Base-by-base conservation (phyloP, 2,329 filamentous ascomycete species). In the Diaporthe longicolla region DNA sequence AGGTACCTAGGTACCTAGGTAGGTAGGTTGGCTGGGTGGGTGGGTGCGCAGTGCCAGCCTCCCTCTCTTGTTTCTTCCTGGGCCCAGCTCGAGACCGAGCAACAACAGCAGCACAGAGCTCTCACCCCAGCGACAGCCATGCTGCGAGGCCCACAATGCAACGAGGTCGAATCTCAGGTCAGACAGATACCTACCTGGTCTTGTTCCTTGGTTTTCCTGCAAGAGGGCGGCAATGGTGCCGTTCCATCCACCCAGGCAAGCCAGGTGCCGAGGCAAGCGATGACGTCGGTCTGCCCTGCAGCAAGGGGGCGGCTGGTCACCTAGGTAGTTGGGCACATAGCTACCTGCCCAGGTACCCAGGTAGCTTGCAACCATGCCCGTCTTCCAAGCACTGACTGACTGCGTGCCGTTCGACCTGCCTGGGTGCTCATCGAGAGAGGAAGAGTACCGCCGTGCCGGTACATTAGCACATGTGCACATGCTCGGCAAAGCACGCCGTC, bases 201-300 rank as follows among this genome's bases (percentile, higher is more conserved):
- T 32, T 32, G 37, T 43, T 43, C 15, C 37, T 43, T 43, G 37
- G 37, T 9, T 26, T 29, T 26, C 24, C 13, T 26, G 24, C 24
- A 54, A 4, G 21, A 7, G 10, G n/a, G n/a, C 24, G 50, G 50
- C 24, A 54, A 26, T 29, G 54, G 54, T 57, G 29, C 19, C 5
- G 35, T 59, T 45, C 37, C 37, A 43, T 7, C n/a, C 59, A 45
- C 55, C n/a, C 29, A 32, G 21, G 21, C 35, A 37, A 7, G 11
- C 4, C 11, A 40, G 21, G 21, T 48, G 45, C 45, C 17, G 45
- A 45, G 21, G 66, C 66, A 29, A 45, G 50, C 50, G 66, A 70
- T 70, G 66, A 70, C 66, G 66, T 70, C 66, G 54, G 40, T 32
- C 32, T 4, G 48, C 65, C 45, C 63, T 52, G 29, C 59, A 48